Conservation (phyloP, 768 basidiomycete species). For the Pisolithus orientalis region DNA sequence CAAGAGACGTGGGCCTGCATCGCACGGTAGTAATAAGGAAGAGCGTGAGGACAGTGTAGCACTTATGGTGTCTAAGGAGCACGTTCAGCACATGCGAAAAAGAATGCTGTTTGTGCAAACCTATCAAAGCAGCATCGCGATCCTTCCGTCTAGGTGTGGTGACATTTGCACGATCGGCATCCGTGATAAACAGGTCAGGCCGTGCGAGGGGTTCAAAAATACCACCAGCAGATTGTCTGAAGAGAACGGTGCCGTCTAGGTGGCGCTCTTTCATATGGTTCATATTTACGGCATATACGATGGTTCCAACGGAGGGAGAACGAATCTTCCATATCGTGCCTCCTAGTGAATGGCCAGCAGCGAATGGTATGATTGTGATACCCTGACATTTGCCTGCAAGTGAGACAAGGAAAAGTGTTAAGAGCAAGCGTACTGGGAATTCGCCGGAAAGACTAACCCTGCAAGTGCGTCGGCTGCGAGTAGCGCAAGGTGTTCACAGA, state of each 20-base stretch:
- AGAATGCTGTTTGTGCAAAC: constrained; percentile 32
- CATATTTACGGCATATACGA: constrained; percentile 90
- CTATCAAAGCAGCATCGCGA: constrained; percentile 82
- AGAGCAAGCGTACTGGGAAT: background rate
- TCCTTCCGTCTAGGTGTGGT: constrained; percentile 85
- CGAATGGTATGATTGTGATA: constrained; percentile 90
- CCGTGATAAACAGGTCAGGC: constrained; percentile 91
- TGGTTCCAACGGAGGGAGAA: constrained; percentile 94
- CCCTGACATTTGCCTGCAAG: constrained; percentile 80
- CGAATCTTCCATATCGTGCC: constrained; percentile 98
- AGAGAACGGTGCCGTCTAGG: constrained; percentile 87
- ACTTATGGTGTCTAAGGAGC: constrained; percentile 71
- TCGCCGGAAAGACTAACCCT: constrained; percentile 49
- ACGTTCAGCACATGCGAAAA: background rate
- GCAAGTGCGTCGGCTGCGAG: constrained; percentile 91
- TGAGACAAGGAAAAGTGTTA: background rate
- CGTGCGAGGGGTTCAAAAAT: constrained; percentile 82
- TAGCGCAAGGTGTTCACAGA: constrained; percentile 88
- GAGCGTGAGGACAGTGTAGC: constrained; percentile 74
- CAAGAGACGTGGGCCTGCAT: constrained; percentile 89
- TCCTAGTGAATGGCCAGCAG: constrained; percentile 91
- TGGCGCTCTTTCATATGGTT: constrained; percentile 97
- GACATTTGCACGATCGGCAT: constrained; percentile 79
- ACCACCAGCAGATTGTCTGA: constrained; percentile 66
- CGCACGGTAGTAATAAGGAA: constrained; percentile 86